phyloP scores from a whole-genome alignment of 352 stramenopile genomes.

The Phytophthora fragariaefolia region DNA sequence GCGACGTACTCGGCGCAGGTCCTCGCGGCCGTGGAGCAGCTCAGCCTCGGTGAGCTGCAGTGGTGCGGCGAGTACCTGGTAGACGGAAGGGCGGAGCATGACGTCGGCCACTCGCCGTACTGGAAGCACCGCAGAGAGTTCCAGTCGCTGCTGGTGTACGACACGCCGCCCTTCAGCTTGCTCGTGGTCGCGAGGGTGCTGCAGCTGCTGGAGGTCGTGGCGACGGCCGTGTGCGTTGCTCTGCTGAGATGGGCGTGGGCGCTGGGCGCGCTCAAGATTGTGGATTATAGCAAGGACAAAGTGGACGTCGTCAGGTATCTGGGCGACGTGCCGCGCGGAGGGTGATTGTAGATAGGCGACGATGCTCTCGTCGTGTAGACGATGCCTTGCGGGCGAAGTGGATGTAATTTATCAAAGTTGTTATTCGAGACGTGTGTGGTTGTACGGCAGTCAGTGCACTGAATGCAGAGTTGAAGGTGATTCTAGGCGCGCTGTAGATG shows the following conservation, averaged over 20 bases:
- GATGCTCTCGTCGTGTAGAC: background rate
- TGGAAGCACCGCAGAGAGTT: conserved; percentile 44
- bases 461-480: background rate
- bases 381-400: conserved; percentile 12
- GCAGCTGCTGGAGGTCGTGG: conserved; percentile 38
- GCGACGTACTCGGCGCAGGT: conserved; percentile 28
- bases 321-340: background rate
- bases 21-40: conserved; percentile 39
- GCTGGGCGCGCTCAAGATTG: conserved; percentile 10
- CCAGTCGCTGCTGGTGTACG: conserved; percentile 30
- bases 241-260: conserved; percentile 32
- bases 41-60: conserved; percentile 53
- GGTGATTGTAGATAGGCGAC: conserved; percentile 25
- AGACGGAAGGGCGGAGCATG: conserved; percentile 15
- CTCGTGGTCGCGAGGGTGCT: conserved; percentile 28
- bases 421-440: background rate
- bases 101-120: conserved; percentile 46
- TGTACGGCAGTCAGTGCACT: background rate
- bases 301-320: conserved; percentile 9
- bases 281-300: conserved; percentile 21
- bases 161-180: conserved; percentile 32
- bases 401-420: conserved; percentile 44
- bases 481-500: background rate
- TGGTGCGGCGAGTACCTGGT: conserved; percentile 58
- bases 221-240: conserved; percentile 21